These are phyloP conservation scores for Hypholoma sublateritium DNA, from an alignment of 768 basidiomycete species.

Conservation along the genomic window DNA sequence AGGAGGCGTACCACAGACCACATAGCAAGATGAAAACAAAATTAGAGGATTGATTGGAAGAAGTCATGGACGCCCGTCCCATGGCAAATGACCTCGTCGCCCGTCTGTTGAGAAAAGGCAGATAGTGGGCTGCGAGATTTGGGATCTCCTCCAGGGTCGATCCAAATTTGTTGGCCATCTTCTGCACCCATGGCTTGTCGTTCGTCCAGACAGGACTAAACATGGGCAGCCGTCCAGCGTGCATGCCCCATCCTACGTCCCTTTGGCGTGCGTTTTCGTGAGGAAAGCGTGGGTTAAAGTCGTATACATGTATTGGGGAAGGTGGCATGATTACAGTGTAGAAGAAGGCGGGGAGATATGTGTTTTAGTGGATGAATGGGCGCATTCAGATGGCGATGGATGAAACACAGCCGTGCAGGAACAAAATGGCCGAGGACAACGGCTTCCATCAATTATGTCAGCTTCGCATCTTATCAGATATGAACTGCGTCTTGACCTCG, in stretches of 20 bases:
- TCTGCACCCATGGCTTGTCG: slow-evolving; percentile 31
- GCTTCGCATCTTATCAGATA: slow-evolving; percentile 25
- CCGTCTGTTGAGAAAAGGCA: slow-evolving; percentile 22
- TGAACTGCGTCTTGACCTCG: neutral
- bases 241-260: slow-evolving; percentile 28
- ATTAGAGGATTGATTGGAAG: slow-evolving; percentile 34
- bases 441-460: slow-evolving; percentile 11
- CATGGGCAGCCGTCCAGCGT: slow-evolving; percentile 29
- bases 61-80: slow-evolving; percentile 29
- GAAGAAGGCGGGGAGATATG: slow-evolving; percentile 1
- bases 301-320: slow-evolving; percentile 23
- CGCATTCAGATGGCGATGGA: slow-evolving; percentile 18
- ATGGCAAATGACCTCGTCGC: slow-evolving; percentile 24
- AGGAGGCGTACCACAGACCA: slow-evolving; percentile 88
- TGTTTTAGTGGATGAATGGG: slow-evolving; percentile 16
- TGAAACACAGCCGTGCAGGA: slow-evolving; percentile 2
- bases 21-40: slow-evolving; percentile 77
- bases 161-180: slow-evolving; percentile 20
- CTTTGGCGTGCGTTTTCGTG: slow-evolving; percentile 22
- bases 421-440: slow-evolving; percentile 10
- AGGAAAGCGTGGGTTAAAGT: slow-evolving; percentile 22
- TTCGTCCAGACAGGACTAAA: slow-evolving; percentile 29
- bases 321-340: slow-evolving; percentile 28
- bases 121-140: slow-evolving; percentile 21
- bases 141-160: slow-evolving; percentile 26